Evolutionary conservation across 2,329 filamentous ascomycete genomes (phyloP), one percentile per base, ranked within the genome.

Genomic region (Fusarium udum): DNA sequence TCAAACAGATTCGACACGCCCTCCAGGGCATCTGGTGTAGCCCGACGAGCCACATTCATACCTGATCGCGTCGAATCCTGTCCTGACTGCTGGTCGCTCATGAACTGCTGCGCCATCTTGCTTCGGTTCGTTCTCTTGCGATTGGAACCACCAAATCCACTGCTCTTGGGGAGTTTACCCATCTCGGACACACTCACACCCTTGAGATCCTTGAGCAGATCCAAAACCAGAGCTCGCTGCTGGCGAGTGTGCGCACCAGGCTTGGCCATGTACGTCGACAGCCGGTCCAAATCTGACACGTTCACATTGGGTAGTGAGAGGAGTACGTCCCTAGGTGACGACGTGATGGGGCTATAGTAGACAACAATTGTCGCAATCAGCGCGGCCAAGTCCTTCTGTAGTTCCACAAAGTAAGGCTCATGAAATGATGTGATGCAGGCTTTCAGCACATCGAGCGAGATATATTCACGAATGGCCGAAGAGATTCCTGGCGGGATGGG

Each of bases 331-430:
- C 91, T 87, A 0, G 95, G 94, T 2, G 93, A 96, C 12, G 86
- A 79, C 13, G 92, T 95, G 37, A 89, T 82, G 1, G 89, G 85
- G 18, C 90, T 89, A 80, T 97, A 97, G 69, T 93, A 89, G 14
- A 92, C 88, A 76, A 97, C 87, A 69, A 98, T 96, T 8, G 92
- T 89, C 0, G 95, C 95, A 70, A 99, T 97, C 42, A 98, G 87
- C 28, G 91, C 89, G 2, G 95, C 95, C 28, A 99, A 87, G 58
- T 99, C 95, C 80, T 95, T 95, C 78, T 99, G 96, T 71, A 97
- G 90, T 75, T 99, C 96, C 39, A 98, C 95, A 82, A 98, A 99
- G 82, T 98, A 98, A 0, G 94, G 92, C 75, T 99, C 96, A 82
- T 98, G 93, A 57, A 99, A 90, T 4, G 93, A 97, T 4, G 92